phyloP scores from a whole-genome alignment of 1,139 yeast genomes.

The Petasospora rhodanensis region DNA sequence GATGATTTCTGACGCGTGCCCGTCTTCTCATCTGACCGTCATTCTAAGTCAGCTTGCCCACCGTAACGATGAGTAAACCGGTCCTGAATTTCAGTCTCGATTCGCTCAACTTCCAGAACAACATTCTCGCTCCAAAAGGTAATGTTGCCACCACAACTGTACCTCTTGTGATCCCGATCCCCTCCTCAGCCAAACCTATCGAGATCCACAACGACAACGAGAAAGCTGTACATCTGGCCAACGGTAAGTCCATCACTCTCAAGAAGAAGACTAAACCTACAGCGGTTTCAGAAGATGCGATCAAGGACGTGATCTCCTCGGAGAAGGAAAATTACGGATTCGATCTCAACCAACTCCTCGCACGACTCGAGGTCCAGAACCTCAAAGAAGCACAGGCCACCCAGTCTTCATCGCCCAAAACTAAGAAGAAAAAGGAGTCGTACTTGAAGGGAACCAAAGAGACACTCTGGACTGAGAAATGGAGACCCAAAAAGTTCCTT shows the following conservation, averaged over 20 bases:
- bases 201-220: slow-evolving; percentile 9
- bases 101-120: slow-evolving; percentile 19
- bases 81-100: slow-evolving; percentile 18
- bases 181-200: neutral
- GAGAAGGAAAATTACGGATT: slow-evolving; percentile 29
- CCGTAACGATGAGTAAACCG: slow-evolving; percentile 18
- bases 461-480: slow-evolving; percentile 72
- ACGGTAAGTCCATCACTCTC: slow-evolving; percentile 22
- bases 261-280: slow-evolving; percentile 16
- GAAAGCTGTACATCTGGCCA: slow-evolving; percentile 16
- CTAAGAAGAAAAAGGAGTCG: slow-evolving; percentile 2
- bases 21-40: no score
- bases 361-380: slow-evolving; percentile 26
- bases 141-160: neutral
- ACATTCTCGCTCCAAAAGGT: slow-evolving; percentile 5
- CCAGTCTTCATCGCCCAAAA: no score
- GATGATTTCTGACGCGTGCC: no score
- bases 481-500: slow-evolving; percentile 69
- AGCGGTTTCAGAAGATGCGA: neutral
- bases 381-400: slow-evolving; percentile 15
- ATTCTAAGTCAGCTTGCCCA: no score
- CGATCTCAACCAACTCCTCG: slow-evolving; percentile 31
- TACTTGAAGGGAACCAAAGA: slow-evolving; percentile 3
- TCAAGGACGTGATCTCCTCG: neutral
- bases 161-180: no score